Evolutionary conservation across 2,329 filamentous ascomycete genomes (phyloP).

Genomic region (Colletotrichum aenigma): DNA sequence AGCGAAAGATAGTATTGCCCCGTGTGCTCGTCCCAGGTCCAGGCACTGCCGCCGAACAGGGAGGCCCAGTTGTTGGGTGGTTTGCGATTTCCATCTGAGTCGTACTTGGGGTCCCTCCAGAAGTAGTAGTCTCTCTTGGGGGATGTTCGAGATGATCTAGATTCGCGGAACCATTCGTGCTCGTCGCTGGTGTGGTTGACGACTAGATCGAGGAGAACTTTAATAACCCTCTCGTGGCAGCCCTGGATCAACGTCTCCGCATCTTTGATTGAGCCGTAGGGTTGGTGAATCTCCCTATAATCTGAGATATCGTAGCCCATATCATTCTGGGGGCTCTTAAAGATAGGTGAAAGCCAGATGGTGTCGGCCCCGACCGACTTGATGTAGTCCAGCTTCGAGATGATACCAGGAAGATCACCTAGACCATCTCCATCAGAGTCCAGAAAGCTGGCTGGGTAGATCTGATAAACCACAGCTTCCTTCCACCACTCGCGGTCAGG

Average conservation of each 20-base stretch:
- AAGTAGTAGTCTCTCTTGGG: conserved; percentile 61
- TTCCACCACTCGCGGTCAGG: conserved; percentile 52
- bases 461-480: conserved; percentile 58
- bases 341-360: conserved; percentile 31
- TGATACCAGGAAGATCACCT: conserved; percentile 25
- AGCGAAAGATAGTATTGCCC: conserved; percentile 58
- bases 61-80: conserved; percentile 51
- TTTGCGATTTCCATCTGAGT: conserved; percentile 33
- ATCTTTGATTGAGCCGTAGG: conserved; percentile 70
- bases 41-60: conserved; percentile 40
- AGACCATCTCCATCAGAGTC: conserved; percentile 26
- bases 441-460: conserved; percentile 48
- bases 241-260: conserved; percentile 65
- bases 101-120: conserved; percentile 50
- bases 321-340: conserved; percentile 54
- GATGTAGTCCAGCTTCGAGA: conserved; percentile 30
- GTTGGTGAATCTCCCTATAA: conserved; percentile 46
- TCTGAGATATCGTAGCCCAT: conserved; percentile 72
- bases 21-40: conserved; percentile 39
- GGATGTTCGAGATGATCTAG: conserved; percentile 50
- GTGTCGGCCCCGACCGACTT: conserved; percentile 24
- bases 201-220: conserved; percentile 30
- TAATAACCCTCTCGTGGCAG: conserved; percentile 48
- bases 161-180: conserved; percentile 64
- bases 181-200: conserved; percentile 34